A percentile compares a stretch with the other conserved stretches of the same genome.
Conservation (phyloP, 176 grass and related monocot species). For the Carex pumila region DNA sequence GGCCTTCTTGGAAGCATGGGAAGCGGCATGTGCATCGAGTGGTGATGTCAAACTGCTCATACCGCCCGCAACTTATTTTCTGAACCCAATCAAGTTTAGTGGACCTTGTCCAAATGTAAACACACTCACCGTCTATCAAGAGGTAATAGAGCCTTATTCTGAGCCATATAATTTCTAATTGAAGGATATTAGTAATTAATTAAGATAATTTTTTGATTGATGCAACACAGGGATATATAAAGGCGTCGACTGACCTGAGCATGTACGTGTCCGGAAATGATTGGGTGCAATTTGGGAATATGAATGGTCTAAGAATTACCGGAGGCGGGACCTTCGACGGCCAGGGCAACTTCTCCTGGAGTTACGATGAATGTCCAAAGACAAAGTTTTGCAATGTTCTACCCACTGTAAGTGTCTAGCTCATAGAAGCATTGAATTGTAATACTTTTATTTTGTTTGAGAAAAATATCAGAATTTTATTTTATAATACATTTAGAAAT, state of each 20-base stretch:
- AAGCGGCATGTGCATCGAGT: conserved; percentile 25
- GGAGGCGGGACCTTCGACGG: conserved; percentile 54
- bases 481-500: not conserved
- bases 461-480: not conserved
- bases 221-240: conserved; percentile 24
- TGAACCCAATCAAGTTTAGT: conserved; percentile 35
- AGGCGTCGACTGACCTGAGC: conserved; percentile 47
- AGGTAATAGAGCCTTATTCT: conserved; percentile 23
- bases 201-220: not conserved
- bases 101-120: conserved; percentile 40
- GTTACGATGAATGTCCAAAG: conserved; percentile 48
- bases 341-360: conserved; percentile 61
- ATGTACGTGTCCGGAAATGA: conserved; percentile 26
- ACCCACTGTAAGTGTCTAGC: conserved; percentile 31
- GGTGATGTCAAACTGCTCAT: conserved; percentile 34
- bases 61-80: conserved; percentile 28
- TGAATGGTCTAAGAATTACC: conserved; percentile 32
- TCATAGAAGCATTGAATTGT: not conserved
- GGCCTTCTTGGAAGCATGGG: conserved; percentile 40
- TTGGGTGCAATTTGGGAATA: conserved; percentile 57
- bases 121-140: conserved; percentile 34
- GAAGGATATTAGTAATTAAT: not conserved
- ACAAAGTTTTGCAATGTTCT: conserved; percentile 60
- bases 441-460: not conserved
- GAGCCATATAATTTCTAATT: not conserved